Evolutionary conservation across 345 rosid species (phyloP).

Genomic region (Alliaria petiolata): DNA sequence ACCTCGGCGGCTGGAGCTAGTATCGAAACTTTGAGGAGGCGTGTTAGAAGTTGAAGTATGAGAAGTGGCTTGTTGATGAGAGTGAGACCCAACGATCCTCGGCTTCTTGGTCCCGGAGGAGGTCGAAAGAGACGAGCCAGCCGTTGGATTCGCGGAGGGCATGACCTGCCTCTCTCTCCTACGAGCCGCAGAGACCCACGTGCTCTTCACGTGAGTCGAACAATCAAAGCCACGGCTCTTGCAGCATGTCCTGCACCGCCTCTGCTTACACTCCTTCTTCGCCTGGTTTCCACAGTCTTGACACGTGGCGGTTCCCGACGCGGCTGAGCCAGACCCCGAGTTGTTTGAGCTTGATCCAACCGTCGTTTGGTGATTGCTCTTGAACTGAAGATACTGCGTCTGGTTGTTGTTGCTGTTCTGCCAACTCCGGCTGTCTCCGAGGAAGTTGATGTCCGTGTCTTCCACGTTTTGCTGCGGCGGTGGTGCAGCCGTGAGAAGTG

Average conservation of each 20-base stretch:
- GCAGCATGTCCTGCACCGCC: constrained; percentile 93
- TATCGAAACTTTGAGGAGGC: constrained; percentile 88
- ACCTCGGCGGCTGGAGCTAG: constrained; percentile 92
- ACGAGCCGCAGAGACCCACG: constrained; percentile 95
- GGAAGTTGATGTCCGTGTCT: constrained; percentile 39
- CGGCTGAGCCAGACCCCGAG: constrained; percentile 43
- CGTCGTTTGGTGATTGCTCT: constrained; percentile 26
- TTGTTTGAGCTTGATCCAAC: constrained; percentile 23
- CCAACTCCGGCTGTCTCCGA: constrained; percentile 55
- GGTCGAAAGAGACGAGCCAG: constrained; percentile 75
- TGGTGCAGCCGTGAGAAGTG: constrained; percentile 54
- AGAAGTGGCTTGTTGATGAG: constrained; percentile 68
- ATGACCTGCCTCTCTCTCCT: constrained; percentile 85
- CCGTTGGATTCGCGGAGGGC: constrained; percentile 32
- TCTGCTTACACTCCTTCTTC: constrained; percentile 81
- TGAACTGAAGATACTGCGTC: constrained; percentile 38
- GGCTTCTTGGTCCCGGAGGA: constrained; percentile 77
- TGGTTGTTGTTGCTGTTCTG: constrained; percentile 47
- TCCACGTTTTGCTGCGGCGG: constrained; percentile 46
- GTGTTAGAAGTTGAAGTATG: constrained; percentile 93
- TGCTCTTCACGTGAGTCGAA: constrained; percentile 92
- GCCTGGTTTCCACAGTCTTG: constrained; percentile 99
- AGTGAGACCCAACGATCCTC: constrained; percentile 58
- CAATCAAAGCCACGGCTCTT: constrained; percentile 94
- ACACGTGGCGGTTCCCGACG: constrained; percentile 62